Conservation (phyloP, 495 filamentous ascomycete species). For the Hyaloscypha bicolor region DNA sequence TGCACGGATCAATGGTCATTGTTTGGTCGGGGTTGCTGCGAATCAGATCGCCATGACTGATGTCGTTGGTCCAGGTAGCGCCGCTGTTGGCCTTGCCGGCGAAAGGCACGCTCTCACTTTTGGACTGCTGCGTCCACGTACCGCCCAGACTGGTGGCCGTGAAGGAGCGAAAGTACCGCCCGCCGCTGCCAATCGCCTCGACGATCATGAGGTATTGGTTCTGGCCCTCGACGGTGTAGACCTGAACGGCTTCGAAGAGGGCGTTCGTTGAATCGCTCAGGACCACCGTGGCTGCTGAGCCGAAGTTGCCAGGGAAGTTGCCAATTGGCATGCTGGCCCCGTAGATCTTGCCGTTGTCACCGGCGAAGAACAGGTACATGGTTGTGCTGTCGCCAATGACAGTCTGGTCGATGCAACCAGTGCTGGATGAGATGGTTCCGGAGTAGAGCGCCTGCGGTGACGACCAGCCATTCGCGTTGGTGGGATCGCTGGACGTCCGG, state of each 20-base stretch:
- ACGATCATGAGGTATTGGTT: conserved; percentile 63
- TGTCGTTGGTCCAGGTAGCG: conserved; percentile 64
- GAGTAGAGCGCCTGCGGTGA: conserved; percentile 54
- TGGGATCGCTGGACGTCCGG: conserved; percentile 57
- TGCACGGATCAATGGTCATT: conserved; percentile 57
- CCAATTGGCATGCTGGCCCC: conserved; percentile 58
- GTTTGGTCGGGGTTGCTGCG: conserved; percentile 57
- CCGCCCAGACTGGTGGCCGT: conserved; percentile 56
- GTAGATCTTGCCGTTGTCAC: conserved; percentile 68
- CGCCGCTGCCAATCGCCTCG: conserved; percentile 57
- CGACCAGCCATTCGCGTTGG: conserved; percentile 58
- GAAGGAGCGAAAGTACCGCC: conserved; percentile 67
- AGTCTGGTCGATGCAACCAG: conserved; percentile 60
- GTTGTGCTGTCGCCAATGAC: conserved; percentile 58
- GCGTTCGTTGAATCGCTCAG: conserved; percentile 55
- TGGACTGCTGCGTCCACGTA: conserved; percentile 55
- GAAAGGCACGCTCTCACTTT: conserved; percentile 54
- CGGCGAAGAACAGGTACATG: conserved; percentile 68
- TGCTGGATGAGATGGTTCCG: conserved; percentile 52
- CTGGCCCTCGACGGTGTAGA: conserved; percentile 59
- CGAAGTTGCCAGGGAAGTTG: conserved; percentile 62
- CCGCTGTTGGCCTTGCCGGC: conserved; percentile 65
- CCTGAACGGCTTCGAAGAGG: conserved; percentile 65
- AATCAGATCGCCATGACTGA: conserved; percentile 64
- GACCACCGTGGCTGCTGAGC: conserved; percentile 46